Conservation (phyloP, 768 basidiomycete genomes). For the Symmetrospora coprosmae region DNA sequence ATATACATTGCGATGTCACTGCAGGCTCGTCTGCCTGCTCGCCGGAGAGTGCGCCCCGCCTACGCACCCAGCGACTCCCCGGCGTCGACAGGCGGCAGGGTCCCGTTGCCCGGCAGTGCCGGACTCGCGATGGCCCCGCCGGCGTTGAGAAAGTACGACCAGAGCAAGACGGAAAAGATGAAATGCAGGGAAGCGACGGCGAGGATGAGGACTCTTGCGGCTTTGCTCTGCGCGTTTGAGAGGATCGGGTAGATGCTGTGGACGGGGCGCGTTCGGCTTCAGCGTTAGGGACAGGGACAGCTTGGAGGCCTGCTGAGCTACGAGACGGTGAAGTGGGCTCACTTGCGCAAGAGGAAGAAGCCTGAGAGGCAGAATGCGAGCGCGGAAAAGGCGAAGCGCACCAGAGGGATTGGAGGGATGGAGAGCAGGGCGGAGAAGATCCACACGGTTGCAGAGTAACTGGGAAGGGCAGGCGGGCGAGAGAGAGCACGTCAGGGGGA, state of each 20-base stretch:
- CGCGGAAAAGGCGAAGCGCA: slow-evolving; percentile 67
- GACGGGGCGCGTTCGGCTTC: slow-evolving; percentile 11
- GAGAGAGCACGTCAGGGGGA: background rate
- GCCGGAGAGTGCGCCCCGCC: too few relatives aligned
- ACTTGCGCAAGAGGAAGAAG: slow-evolving; percentile 63
- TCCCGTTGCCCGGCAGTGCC: too few relatives aligned
- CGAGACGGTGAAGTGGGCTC: background rate
- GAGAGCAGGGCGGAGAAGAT: slow-evolving; percentile 73
- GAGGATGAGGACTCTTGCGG: slow-evolving; percentile 66
- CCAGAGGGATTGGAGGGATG: slow-evolving; percentile 64
- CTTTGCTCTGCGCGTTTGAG: slow-evolving; percentile 67
- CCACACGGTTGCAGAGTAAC: slow-evolving; percentile 72
- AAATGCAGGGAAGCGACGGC: slow-evolving; percentile 60
- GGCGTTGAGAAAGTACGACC: slow-evolving; percentile 54
- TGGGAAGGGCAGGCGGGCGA: slow-evolving; percentile 48
- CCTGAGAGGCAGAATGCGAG: slow-evolving; percentile 66
- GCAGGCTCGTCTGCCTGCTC: too few relatives aligned
- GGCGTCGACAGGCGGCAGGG: too few relatives aligned
- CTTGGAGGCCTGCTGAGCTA: background rate
- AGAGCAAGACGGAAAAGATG: slow-evolving; percentile 69
- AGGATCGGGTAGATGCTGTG: slow-evolving; percentile 72
- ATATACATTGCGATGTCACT: too few relatives aligned
- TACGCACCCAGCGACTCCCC: too few relatives aligned
- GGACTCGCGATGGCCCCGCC: slow-evolving; percentile 16
- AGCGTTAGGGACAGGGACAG: background rate